Evolutionary conservation across 306 rosid species (phyloP).

Genomic region (Citrullus colocynthis): DNA sequence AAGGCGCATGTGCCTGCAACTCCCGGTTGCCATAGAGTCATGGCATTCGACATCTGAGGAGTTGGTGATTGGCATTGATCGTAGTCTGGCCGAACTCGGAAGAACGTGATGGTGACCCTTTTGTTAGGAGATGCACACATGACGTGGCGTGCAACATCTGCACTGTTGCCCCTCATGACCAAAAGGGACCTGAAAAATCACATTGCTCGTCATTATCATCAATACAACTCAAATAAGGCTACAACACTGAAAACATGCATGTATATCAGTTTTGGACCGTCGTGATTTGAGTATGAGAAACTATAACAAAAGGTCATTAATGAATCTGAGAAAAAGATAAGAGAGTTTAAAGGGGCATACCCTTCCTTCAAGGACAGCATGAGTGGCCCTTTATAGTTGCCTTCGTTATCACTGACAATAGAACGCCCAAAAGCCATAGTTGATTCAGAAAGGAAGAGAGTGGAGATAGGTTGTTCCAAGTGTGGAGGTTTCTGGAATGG

Average conservation of each 20-base stretch:
- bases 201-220: background rate
- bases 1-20: slow-evolving; percentile 35
- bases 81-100: slow-evolving; percentile 58
- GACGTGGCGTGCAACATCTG: slow-evolving; percentile 96
- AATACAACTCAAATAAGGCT: background rate
- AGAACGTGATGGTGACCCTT: slow-evolving; percentile 78
- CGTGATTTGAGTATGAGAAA: background rate
- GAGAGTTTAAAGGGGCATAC: slow-evolving; percentile 28
- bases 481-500: slow-evolving; percentile 99
- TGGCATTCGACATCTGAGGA: slow-evolving; percentile 30
- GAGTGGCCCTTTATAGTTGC: slow-evolving; percentile 94
- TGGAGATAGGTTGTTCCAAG: slow-evolving; percentile 89
- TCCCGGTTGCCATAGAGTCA: slow-evolving; percentile 68
- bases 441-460: slow-evolving; percentile 81
- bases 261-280: background rate
- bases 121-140: slow-evolving; percentile 73
- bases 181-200: slow-evolving; percentile 53
- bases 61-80: slow-evolving; percentile 51
- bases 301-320: background rate
- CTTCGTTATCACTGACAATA: slow-evolving; percentile 73
- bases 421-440: slow-evolving; percentile 89
- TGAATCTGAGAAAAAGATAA: background rate
- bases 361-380: slow-evolving; percentile 78
- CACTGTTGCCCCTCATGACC: slow-evolving; percentile 97
- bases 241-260: background rate